Evolutionary conservation across 2,329 filamentous ascomycete genomes (phyloP), one percentile per base, ranked within the genome.

Genomic region (Ceratocystis lukuohia): DNA sequence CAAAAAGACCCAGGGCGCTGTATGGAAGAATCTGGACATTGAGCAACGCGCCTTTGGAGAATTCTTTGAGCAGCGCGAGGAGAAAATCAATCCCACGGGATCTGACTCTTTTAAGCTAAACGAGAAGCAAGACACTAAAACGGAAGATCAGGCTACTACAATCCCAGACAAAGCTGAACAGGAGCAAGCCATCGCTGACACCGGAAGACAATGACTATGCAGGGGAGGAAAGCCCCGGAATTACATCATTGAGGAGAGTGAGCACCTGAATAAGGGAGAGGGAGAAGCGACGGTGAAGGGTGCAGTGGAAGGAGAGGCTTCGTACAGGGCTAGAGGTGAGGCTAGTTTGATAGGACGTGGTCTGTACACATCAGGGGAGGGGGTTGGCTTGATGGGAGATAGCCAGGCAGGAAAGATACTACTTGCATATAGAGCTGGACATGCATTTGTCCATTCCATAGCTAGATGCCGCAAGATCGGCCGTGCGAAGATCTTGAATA

Each of bases 21-120:
- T 70, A 15, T 76, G 74, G 73, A 75, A 74, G 70, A 74, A 76
- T 8, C 70, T 74, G 68, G 75, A 78, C 30, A 70, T 77, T 33
- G 76, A 78, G 71, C 71, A 77, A 69, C 73, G 75, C 5, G 74
- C 74, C 1, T 78, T 78, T 66, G 75, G 72, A 61, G 73, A 76
- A 65, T 78, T 74, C 64, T 70, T 78, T 17, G 56, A 59, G 15
- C 28, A 22, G 28, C 56, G 5, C 28, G 56, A n/a, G n/a, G 5
- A 59, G 56, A 15, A 17, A 30, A 30, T 57, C 7, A 33, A 65
- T 25, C 62, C 46, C 20, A 64, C 44, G 2, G 66, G 50, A 12
- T 56, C 66, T 5, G 61, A 30, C 28, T 63, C 59, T 7, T 61
- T 56, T 15, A 56, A 67, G 62, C 30, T 41, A 6, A 48, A 56